phyloP scores from a whole-genome alignment of 495 filamentous ascomycete species.

The Neohortaea acidophila region DNA sequence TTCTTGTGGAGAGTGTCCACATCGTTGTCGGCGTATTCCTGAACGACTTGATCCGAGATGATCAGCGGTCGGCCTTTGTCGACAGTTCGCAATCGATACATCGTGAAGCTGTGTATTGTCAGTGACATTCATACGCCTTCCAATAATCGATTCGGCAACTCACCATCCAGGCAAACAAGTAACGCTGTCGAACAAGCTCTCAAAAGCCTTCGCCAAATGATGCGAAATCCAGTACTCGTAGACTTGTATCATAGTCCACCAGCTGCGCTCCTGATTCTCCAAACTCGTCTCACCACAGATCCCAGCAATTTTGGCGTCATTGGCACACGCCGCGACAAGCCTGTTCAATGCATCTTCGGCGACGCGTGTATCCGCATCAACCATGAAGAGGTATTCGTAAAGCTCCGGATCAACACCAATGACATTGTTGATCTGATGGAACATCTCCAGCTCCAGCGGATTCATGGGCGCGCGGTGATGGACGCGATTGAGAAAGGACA shows the following conservation, averaged over 20 bases:
- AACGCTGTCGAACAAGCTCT: conserved; percentile 87
- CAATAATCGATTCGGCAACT: conserved; percentile 26
- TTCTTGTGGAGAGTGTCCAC: conserved; percentile 98
- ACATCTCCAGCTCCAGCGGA: conserved; percentile 91
- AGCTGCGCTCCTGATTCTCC: conserved; percentile 82
- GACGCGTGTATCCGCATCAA: conserved; percentile 94
- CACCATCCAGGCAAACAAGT: conserved; percentile 98
- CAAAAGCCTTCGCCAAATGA: conserved; percentile 84
- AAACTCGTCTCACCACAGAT: conserved; percentile 96
- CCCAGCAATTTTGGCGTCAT: conserved; percentile 89
- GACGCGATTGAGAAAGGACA: conserved; percentile 90
- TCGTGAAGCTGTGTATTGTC: conserved; percentile 62
- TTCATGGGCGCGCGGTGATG: conserved; percentile 89
- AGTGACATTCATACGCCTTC: not conserved
- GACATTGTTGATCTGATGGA: conserved; percentile 97
- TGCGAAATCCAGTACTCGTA: conserved; percentile 98
- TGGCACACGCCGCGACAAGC: conserved; percentile 80
- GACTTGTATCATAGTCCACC: conserved; percentile 99
- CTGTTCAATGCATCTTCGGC: conserved; percentile 83
- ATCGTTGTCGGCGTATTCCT: conserved; percentile 72
- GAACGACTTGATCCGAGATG: conserved; percentile 70
- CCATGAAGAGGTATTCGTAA: conserved; percentile 94
- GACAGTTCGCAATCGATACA: conserved; percentile 90
- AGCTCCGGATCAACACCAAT: conserved; percentile 95
- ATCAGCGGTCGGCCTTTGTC: conserved; percentile 87